These are phyloP conservation scores for Baudoinia panamericana DNA, from an alignment of 495 filamentous ascomycete species.

Conservation along the genomic window DNA sequence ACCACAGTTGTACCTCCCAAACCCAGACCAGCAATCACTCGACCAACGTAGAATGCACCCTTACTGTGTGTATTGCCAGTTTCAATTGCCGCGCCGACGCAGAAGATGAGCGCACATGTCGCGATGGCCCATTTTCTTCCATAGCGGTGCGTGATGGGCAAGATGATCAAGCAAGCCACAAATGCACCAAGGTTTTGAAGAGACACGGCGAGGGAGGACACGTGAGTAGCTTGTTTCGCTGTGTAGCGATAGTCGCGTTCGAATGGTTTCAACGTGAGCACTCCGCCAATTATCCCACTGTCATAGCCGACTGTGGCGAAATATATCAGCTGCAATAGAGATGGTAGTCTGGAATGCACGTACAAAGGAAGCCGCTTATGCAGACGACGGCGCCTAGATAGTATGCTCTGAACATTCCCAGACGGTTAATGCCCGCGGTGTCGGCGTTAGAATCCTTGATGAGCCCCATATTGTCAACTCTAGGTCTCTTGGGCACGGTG, in stretches of 20 bases:
- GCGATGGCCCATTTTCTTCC: slow-evolving; percentile 21
- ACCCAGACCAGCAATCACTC: slow-evolving; percentile 23
- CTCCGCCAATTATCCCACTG: slow-evolving; percentile 19
- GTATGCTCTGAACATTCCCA: slow-evolving; percentile 37
- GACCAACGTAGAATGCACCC: slow-evolving; percentile 21
- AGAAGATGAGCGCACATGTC: slow-evolving; percentile 18
- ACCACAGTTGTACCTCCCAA: slow-evolving; percentile 20
- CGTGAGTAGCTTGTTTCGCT: not conserved
- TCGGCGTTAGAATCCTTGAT: too few relatives aligned
- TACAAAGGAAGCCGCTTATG: slow-evolving; percentile 31
- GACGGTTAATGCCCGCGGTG: slow-evolving; percentile 3
- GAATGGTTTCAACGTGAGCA: slow-evolving; percentile 20
- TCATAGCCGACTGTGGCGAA: slow-evolving; percentile 12
- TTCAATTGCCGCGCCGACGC: slow-evolving; percentile 22
- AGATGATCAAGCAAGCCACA: slow-evolving; percentile 18
- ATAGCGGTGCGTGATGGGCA: slow-evolving; percentile 11
- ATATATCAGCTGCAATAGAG: not conserved
- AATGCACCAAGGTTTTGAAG: slow-evolving; percentile 21
- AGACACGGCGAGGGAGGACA: slow-evolving; percentile 13
- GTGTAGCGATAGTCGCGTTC: slow-evolving; percentile 14
- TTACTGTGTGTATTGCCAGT: slow-evolving; percentile 25
- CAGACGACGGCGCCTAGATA: slow-evolving; percentile 39
- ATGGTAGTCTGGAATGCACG: not conserved
- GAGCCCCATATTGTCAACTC: too few relatives aligned
- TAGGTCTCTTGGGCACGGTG: too few relatives aligned